Base-by-base conservation (phyloP, 1,284 basidiomycete genomes). In the Inonotus obliquus region DNA sequence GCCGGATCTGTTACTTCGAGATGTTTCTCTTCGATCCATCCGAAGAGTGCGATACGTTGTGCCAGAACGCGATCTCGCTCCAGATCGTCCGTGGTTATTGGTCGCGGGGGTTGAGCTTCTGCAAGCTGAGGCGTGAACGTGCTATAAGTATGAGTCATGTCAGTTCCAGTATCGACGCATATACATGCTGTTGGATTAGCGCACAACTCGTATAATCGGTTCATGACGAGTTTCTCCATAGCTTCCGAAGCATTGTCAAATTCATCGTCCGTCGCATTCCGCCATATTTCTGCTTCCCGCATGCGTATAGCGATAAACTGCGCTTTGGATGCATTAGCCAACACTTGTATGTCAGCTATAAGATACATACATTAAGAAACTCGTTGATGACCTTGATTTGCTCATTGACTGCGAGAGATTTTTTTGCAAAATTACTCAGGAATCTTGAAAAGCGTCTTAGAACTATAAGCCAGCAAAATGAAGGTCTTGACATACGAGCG, bases 211-310 rank as follows among this genome's bases (percentile, higher is more conserved):
- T 97, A 98, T 59, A 98, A 78, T 54, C 96, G 81, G 70, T 99
- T 99, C 97, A 99, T 99, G 68, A 99, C 94, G 10, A 99, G 84
- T 75, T 99, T 99, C 81, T 99, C 96, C 94, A 99, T 98, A 57
- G 95, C 96, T 76, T 99, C 96, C 77, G 94, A 86, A 0, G 96
- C 94, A 68, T 98, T 96, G 63, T 98, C 97, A 68, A 99, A 98
- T 72, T 99, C 96, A 3, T 77, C 77, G 25, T 92, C 87, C 3
- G 84, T 80, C 4, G 82, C 83, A 63, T 84, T 85, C 68, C 83
- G 85, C 94, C 94, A 96, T 1, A 88, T 75, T 45, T 96, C 94
- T 49, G 83, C 82, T 65, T 86, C 84, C n/a, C 84, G 79, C 95
- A 98, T 98, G 69, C 91, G 90, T 37, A 76, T 79, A 0, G 87